These are phyloP conservation scores for Bocquillonia castaneifolia DNA, from an alignment of 441 rosid species.

Conservation along the genomic window DNA sequence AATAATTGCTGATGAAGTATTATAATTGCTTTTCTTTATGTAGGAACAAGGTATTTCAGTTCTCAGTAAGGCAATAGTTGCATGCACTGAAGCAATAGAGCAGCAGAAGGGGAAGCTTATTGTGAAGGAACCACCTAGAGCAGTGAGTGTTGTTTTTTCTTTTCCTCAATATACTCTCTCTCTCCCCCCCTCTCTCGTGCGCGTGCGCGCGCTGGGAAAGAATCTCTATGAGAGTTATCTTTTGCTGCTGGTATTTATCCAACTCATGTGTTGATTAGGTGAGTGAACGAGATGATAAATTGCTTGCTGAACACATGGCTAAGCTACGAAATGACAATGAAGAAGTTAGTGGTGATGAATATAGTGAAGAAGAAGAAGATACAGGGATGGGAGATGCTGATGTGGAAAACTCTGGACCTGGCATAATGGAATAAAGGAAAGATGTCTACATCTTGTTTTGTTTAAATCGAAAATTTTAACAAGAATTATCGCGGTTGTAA, in stretches of 20 bases:
- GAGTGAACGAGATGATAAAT: conserved; percentile 94
- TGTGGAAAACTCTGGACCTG: conserved; percentile 16
- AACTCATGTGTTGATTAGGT: conserved; percentile 43
- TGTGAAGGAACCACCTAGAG: conserved; percentile 89
- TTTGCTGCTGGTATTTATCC: conserved; percentile 13
- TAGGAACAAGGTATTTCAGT: conserved; percentile 93
- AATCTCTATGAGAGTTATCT: too few relatives aligned
- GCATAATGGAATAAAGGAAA: conserved; percentile 14
- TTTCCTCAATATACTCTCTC: neutral
- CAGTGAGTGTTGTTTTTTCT: conserved; percentile 46
- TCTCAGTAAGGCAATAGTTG: conserved; percentile 65
- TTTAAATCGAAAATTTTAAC: neutral
- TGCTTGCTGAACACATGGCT: conserved; percentile 94
- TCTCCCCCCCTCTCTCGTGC: too few relatives aligned
- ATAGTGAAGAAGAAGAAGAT: conserved; percentile 89
- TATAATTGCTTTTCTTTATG: conserved; percentile 13
- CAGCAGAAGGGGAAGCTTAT: conserved; percentile 77
- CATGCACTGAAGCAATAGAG: conserved; percentile 74
- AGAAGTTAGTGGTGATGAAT: conserved; percentile 91
- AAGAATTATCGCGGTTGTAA: neutral
- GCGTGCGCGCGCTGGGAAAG: too few relatives aligned
- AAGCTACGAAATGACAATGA: conserved; percentile 68
- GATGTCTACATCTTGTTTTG: neutral
- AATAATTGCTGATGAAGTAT: conserved; percentile 5
- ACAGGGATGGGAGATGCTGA: conserved; percentile 93